Base-by-base conservation (phyloP, 75 land plant species). In the Picea sitchensis region DNA sequence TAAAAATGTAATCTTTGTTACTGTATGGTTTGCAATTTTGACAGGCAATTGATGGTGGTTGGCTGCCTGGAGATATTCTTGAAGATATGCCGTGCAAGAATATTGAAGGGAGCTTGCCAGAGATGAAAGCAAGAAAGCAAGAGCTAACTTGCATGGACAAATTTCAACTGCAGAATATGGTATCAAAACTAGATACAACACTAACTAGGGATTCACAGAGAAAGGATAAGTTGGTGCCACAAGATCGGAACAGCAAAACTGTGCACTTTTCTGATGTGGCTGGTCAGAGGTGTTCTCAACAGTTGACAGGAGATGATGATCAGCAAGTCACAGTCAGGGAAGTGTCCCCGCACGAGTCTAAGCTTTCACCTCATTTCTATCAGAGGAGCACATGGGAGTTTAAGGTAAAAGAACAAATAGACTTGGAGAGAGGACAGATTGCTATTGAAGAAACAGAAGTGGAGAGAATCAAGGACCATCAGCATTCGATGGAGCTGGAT, bases 31-130 rank as follows among this genome's bases (percentile, higher is more conserved):
- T 51, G 56, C 56, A 51, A 51, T 51, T 72, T 58, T 75, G 23
- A 75, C 63, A 96, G 99, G 97, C 99, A 75, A 89, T 96, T 80
- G 97, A 94, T 73, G 83, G 85, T 80, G 96, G 97, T 34, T 87
- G 87, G 77, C 78, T 96, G 83, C 99, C 95, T 61, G 90, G 89
- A 65, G 94, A 89, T 74, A 74, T 96, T 82, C 83, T 94, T 17
- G 93, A 91, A 81, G 95, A 92, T 75, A 92, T 96, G 65, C 95
- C 93, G 11, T 91, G 95, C 91, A 91, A 90, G 65, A 94, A 85
- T 81, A 74, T 91, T 65, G 79, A 92, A 82, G 96, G 99, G 21
- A 88, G 84, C 44, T 67, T 94, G 75, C 75, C 86, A 1, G 80
- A 68, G 31, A 67, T 76, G 41, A 91, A 88, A 78, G 88, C 87